Base-by-base conservation (phyloP, 495 filamentous ascomycete genomes). In the Amniculicola lignicola region DNA sequence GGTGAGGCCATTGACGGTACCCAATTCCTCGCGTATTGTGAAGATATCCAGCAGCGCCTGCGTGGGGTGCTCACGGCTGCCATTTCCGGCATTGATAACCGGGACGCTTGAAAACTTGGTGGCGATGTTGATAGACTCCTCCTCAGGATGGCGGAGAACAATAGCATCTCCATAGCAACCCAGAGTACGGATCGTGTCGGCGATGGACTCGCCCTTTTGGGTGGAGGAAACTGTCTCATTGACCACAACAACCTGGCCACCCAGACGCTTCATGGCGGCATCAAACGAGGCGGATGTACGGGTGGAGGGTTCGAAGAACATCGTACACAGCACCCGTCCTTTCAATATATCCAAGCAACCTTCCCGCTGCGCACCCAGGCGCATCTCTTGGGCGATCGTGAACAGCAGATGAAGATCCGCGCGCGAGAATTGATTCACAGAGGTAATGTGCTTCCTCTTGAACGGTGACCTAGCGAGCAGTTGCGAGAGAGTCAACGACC, bases 1-100 rank as follows among this genome's bases (percentile, higher is more conserved):
- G 42, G 89, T 95, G 57, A 97, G 76, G 35, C 89, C 90, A 61
- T 88, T 88, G 46, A 97, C 92, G 3, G 89, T 95, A 50, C 93
- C 93, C 16, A 97, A 79, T 73, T 98, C 93, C 72, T 98, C 90
- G 49, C 94, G 85, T 70, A 98, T 96, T 31, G 93, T 98, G 78
- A 95, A 97, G 59, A 98, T 82, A 66, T 98, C 93, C n/a, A 96
- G 79, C 82, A 98, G 90, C 3, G 93, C 93, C 72, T 98, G 93
- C 0, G 94, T 97, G 2, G 93, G 93, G 71, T 98, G 93, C 74
- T 98, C 93, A 60, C 87, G 79, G 70, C 85, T 87, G 52, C 93
- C 93, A 68, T 97, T 98, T 41, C 93, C 93, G 61, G 89, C 93
- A 67, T 98, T 98, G 75, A 98, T 90, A 67, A 98, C 82, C 1